Conservation (phyloP, 345 rosid species). For the Geranium rotundifolium region DNA sequence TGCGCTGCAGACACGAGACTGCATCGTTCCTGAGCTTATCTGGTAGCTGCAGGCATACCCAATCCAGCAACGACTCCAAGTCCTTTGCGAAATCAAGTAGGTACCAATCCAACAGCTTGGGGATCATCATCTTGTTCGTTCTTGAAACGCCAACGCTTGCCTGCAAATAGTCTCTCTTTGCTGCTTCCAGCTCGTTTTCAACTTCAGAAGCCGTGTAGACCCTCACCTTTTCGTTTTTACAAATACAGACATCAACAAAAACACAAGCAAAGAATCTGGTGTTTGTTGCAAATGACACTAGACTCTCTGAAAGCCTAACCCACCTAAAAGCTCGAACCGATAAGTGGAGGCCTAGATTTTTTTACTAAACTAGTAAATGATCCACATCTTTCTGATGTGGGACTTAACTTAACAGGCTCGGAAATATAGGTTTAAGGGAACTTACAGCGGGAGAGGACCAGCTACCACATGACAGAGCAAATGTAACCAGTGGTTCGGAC, state of each 20-base stretch:
- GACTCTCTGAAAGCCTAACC: too few relatives aligned
- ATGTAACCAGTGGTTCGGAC: slow-evolving; percentile 85
- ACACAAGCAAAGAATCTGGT: too few relatives aligned
- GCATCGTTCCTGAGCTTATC: slow-evolving; percentile 6
- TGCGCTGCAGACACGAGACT: slow-evolving; percentile 41
- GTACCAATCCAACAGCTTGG: slow-evolving; percentile 83
- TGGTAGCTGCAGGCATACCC: too few relatives aligned
- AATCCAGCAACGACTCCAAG: slow-evolving; percentile 49
- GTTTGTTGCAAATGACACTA: too few relatives aligned
- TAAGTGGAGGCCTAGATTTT: too few relatives aligned
- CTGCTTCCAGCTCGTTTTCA: slow-evolving; percentile 67
- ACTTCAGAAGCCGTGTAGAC: slow-evolving; percentile 64
- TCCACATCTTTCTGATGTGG: too few relatives aligned
- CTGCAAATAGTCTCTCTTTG: slow-evolving; percentile 72
- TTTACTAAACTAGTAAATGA: too few relatives aligned
- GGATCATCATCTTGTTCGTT: slow-evolving; percentile 56
- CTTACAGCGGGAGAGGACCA: slow-evolving; percentile 69
- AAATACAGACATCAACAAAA: too few relatives aligned
- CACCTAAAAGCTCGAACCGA: too few relatives aligned
- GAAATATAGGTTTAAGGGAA: too few relatives aligned
- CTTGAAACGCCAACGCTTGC: slow-evolving; percentile 72
- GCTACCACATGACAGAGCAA: slow-evolving; percentile 87
- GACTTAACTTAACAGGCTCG: too few relatives aligned
- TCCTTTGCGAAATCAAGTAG: slow-evolving; percentile 81
- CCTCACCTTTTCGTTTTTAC: slow-evolving; percentile 28